Conservation (phyloP, 2,329 filamentous ascomycete genomes). For the Hypoxylon sp. region DNA sequence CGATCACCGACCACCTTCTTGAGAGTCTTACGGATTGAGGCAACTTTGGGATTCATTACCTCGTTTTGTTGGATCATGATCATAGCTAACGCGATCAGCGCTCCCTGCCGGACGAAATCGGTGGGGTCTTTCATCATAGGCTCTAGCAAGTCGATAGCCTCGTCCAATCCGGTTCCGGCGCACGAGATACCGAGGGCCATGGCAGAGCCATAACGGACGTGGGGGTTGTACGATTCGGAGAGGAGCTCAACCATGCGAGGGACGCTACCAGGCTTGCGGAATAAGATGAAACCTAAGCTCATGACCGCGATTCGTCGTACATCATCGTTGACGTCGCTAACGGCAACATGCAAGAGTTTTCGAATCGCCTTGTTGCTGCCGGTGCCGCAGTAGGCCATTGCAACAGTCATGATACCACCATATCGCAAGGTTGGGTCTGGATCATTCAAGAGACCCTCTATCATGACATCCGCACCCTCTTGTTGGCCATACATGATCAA, state of each 20-base stretch:
- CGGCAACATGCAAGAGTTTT: conserved; percentile 93
- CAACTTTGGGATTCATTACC: conserved; percentile 97
- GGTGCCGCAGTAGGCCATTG: conserved; percentile 95
- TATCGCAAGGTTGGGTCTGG: conserved; percentile 95
- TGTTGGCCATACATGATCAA: conserved; percentile 98
- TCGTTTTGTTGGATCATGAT: conserved; percentile 99
- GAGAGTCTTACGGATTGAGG: conserved; percentile 89
- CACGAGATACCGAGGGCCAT: conserved; percentile 99
- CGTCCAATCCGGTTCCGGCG: conserved; percentile 93
- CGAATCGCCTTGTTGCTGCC: conserved; percentile 99
- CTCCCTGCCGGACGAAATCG: conserved; percentile 97
- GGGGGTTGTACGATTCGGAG: conserved; percentile 98
- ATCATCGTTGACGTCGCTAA: conserved; percentile 98
- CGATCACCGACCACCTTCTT: conserved; percentile 95
- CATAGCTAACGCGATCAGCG: conserved; percentile 94
- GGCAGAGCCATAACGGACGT: conserved; percentile 96
- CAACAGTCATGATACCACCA: conserved; percentile 98
- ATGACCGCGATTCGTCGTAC: conserved; percentile 96
- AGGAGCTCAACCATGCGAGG: conserved; percentile 99
- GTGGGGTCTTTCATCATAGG: conserved; percentile 99
- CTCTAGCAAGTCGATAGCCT: conserved; percentile 96
- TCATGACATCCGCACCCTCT: conserved; percentile 93
- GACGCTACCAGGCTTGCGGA: conserved; percentile 96
- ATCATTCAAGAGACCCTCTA: conserved; percentile 92
- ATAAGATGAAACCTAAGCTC: conserved; percentile 97